Evolutionary conservation across 768 basidiomycete genomes (phyloP).

Genomic region (Tricholomella constricta): DNA sequence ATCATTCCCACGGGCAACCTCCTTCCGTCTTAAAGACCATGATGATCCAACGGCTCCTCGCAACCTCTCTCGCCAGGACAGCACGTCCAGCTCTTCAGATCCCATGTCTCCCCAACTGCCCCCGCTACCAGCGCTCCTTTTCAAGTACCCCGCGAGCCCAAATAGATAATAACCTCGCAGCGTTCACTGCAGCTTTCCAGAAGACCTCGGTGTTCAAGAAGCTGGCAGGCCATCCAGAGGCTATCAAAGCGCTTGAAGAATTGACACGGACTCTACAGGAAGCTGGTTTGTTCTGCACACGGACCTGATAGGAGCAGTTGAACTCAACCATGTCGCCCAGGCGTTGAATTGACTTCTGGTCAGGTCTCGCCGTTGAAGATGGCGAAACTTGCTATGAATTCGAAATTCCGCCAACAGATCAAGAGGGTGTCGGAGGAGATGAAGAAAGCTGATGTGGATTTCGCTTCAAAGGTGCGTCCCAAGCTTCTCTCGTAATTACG

Average conservation of each 20-base stretch:
- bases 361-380: slow-evolving; percentile 53
- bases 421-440: slow-evolving; percentile 50
- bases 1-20: slow-evolving; percentile 18
- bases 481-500: not conserved
- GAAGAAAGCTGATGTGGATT: slow-evolving; percentile 61
- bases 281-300: slow-evolving; percentile 37
- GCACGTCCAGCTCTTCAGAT: slow-evolving; percentile 6
- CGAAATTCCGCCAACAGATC: slow-evolving; percentile 53
- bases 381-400: slow-evolving; percentile 52
- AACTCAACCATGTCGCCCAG: slow-evolving; percentile 31
- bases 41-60: slow-evolving; percentile 20
- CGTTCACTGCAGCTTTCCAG: slow-evolving; percentile 44
- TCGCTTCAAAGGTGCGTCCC: slow-evolving; percentile 50
- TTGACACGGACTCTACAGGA: slow-evolving; percentile 47
- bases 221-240: slow-evolving; percentile 50
- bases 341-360: slow-evolving; percentile 47
- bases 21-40: slow-evolving; percentile 1
- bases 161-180: slow-evolving; percentile 31
- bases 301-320: not conserved
- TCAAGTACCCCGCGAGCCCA: slow-evolving; percentile 21
- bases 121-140: slow-evolving; percentile 16
- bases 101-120: slow-evolving; percentile 7
- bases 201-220: slow-evolving; percentile 49
- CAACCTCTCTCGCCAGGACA: slow-evolving; percentile 12
- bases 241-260: slow-evolving; percentile 47